These are phyloP conservation scores for Talaromyces albobiverticillius DNA, from an alignment of 2,329 filamentous ascomycete species.

Conservation along the genomic window DNA sequence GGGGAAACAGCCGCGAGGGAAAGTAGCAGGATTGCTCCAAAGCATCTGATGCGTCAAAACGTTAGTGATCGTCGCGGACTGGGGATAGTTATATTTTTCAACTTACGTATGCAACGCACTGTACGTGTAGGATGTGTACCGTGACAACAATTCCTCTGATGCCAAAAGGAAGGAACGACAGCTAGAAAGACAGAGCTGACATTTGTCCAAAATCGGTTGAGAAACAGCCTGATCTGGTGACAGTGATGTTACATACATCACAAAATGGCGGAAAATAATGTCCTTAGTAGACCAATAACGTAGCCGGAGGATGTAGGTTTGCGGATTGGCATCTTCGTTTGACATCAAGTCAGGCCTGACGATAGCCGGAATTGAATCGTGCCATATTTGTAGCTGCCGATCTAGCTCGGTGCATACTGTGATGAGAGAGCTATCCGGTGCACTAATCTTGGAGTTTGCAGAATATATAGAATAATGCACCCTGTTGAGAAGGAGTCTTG, in stretches of 20 bases:
- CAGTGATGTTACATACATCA: conserved; percentile 25
- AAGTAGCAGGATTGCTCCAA: background rate
- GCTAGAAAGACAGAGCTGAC: conserved; percentile 28
- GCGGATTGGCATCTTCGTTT: conserved; percentile 17
- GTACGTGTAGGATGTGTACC: background rate
- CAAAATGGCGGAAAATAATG: conserved; percentile 33
- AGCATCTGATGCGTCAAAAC: background rate
- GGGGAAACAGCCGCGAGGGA: conserved; percentile 1
- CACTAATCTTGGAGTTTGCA: conserved; percentile 19
- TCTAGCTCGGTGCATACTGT: conserved; percentile 27
- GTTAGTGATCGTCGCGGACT: background rate
- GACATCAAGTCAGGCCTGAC: conserved; percentile 24
- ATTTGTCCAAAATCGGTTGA: conserved; percentile 25
- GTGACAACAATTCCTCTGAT: background rate
- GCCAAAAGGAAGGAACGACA: conserved; percentile 18
- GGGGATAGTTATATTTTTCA: background rate
- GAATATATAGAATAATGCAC: conserved; percentile 30
- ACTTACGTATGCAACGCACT: background rate
- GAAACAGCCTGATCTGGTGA: conserved; percentile 14
- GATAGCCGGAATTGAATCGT: conserved; percentile 29
- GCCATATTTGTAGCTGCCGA: conserved; percentile 29
- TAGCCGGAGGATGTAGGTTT: conserved; percentile 26
- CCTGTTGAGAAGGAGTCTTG: conserved; percentile 30
- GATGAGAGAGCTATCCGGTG: conserved; percentile 10
- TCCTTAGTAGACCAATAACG: conserved; percentile 32